Base-by-base conservation (phyloP, 2,329 filamentous ascomycete genomes). In the Fusarium sp. region DNA sequence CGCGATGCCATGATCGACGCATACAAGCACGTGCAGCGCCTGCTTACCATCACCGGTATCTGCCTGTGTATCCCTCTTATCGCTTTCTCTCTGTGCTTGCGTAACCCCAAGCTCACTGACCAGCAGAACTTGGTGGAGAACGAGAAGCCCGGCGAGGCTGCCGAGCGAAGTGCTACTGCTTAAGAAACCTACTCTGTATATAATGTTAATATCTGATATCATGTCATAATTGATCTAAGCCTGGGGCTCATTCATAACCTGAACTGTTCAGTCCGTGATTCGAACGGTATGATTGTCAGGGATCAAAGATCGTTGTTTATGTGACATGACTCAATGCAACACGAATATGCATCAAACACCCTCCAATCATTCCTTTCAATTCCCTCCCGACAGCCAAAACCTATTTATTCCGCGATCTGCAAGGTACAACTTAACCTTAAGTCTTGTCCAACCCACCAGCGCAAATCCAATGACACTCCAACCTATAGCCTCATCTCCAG, bases 31-130 rank as follows among this genome's bases (percentile, higher is more conserved):
- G 78, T 82, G 0, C 83, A 85, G 78, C 77, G 79, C 8, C 72
- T 84, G 32, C 78, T 85, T 11, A 79, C 77, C 52, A 83, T 85
- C 56, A 81, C 81, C 5, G 83, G 83, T 33, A 82, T 85, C 69
- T 83, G 81, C 58, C 75, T 85, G 27, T 83, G 80, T 49, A 77
- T 84, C 30, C 83, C 83, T 23, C 78, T 85, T 22, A 82, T 85
- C 30, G 78, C 59, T 2, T 83, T 85, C 50, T 79, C 82, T 3
- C 39, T 80, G 11, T 71, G 73, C 54, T 72, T 83, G 57, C 78
- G 82, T 54, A 83, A 85, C 72, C 82, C 82, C 37, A 80, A 78
- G 71, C 77, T 85, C 49, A 84, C 78, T 55, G 72, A 82, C 40
- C 47, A 80, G 55, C 83, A 84, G 76, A 84, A 78, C 6, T 66